These are phyloP conservation scores for Mariannaea elegans DNA, from an alignment of 2,329 filamentous ascomycete genomes.

Conservation along the genomic window DNA sequence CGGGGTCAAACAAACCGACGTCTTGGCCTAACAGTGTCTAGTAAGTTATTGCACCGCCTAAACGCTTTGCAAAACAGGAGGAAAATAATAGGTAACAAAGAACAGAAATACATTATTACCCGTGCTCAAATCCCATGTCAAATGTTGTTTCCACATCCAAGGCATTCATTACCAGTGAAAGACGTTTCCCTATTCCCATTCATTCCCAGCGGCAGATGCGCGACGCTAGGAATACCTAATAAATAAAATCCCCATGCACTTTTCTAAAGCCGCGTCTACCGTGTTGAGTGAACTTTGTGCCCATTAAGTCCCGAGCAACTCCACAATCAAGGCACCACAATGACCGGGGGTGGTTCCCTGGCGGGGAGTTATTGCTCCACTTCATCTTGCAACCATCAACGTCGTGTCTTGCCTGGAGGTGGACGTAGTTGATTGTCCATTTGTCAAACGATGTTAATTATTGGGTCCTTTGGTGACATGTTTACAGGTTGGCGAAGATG, in stretches of 20 bases:
- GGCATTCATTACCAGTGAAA: not conserved
- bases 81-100: not conserved
- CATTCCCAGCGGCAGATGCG: conserved; percentile 14
- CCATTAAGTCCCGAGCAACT: conserved; percentile 20
- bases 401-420: too few species aligned
- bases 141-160: too few species aligned
- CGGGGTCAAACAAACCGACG: too few species aligned
- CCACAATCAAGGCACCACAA: too few species aligned
- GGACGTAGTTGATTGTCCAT: too few species aligned
- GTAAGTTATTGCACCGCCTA: too few species aligned
- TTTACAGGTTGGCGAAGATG: conserved; percentile 56
- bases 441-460: too few species aligned
- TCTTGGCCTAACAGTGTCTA: too few species aligned
- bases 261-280: not conserved
- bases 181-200: not conserved
- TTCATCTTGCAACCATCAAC: not conserved
- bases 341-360: not conserved
- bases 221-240: conserved; percentile 5
- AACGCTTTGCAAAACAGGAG: conserved; percentile 1
- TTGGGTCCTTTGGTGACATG: too few species aligned
- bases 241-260: not conserved
- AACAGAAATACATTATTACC: too few species aligned
- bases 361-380: not conserved
- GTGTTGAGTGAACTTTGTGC: too few species aligned
- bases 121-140: too few species aligned